Base-by-base conservation (phyloP, 2,329 filamentous ascomycete species). In the Claviceps arundinis region DNA sequence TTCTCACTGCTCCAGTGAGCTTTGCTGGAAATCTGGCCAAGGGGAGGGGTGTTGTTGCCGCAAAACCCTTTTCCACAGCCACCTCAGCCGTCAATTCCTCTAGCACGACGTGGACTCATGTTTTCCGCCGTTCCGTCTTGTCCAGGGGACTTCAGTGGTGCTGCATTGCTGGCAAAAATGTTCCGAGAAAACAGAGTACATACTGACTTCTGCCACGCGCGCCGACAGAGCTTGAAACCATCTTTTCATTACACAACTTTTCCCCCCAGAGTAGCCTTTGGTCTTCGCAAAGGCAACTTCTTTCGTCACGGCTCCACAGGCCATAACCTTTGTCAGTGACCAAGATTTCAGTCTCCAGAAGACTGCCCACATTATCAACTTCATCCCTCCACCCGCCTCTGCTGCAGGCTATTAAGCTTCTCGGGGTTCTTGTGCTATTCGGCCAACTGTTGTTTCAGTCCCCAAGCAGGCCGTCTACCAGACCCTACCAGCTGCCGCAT, bases 401-500 rank as follows among this genome's bases (percentile, higher is more conserved):
- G 68, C 59, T 55, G 57, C 73, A 64, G 65, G 69, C 64, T 57
- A 62, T 66, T 77, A 75, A 76, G 64, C 65, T 70, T 56, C 66
- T 73, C 71, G 69, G 76, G 64, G 68, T 69, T 61, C 64, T 71
- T 61, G 65, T 77, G 67, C 70, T 78, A 68, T 71, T 76, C 65
- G 66, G 76, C 68, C 67, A 67, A 61, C 68, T 69, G 62, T 67
- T 68, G 64, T 68, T 73, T 67, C 68, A 69, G 59, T 56, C 69
- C 63, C 68, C 74, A 57, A 63, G 74, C 61, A 66, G 70, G 70
- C 78, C 76, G 70, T 78, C 73, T 68, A 73, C 78, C 70, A 72
- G 78, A 73, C 73, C 73, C 71, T 73, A 76, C 80, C 86, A 95
- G 88, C 91, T 97, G 93, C 93, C 93, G 93, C 91, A 98, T 98